Evolutionary conservation across 148 eudicot species (phyloP).

Genomic region (Silene latifolia): DNA sequence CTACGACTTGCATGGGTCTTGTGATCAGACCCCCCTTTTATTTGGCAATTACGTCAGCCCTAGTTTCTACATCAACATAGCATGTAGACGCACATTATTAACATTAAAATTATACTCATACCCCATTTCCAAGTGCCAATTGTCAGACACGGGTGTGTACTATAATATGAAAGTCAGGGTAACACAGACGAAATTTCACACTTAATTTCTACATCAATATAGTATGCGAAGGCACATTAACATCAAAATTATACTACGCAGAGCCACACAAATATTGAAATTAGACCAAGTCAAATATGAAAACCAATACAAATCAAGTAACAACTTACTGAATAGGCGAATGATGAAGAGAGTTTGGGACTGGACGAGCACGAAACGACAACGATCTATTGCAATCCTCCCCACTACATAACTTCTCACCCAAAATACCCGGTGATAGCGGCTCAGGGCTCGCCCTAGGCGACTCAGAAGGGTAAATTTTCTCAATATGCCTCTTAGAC

Average conservation of each 20-base stretch:
- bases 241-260: background rate
- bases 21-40: no score
- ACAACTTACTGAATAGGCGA: constrained; percentile 59
- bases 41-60: no score
- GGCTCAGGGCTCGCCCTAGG: constrained; percentile 71
- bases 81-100: no score
- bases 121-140: no score
- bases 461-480: constrained; percentile 74
- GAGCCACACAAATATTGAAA: background rate
- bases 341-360: constrained; percentile 40
- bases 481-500: constrained; percentile 48
- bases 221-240: background rate
- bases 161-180: background rate
- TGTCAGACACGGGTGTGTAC: background rate
- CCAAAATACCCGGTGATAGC: constrained; percentile 37
- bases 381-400: constrained; percentile 26
- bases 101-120: no score
- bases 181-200: background rate
- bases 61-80: no score
- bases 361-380: constrained; percentile 31
- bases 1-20: no score
- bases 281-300: background rate
- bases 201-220: background rate
- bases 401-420: constrained; percentile 30
- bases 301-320: background rate